Base-by-base conservation (phyloP, 108 stramenopile species). In the Pseudonitzschia multistriata region DNA sequence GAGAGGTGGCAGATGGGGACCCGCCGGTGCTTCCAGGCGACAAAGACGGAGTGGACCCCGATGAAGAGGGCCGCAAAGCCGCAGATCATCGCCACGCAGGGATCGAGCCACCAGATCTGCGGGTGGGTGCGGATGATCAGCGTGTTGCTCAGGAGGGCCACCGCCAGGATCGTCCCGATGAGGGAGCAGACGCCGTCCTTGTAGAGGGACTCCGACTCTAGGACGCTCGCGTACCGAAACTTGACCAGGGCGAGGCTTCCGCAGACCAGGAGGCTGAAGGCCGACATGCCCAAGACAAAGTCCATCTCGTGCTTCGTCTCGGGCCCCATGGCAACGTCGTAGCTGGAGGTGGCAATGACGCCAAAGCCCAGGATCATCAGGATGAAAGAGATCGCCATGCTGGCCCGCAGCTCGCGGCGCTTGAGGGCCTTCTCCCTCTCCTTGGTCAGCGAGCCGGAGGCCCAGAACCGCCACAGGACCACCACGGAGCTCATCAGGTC, bases 101-200 rank as follows among this genome's bases (percentile, higher is more conserved):
- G 88, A 63, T 92, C 91, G 35, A 92, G 63, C 82, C 86, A 93
- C 84, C 85, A 89, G 10, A 81, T 66, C 28, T 50, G 39, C 5
- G 82, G 82, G 11, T 52, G 13, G 8, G 78, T 40, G 21, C 85
- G 68, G 57, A 88, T 80, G 56, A 91, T 85, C 6, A 83, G 19
- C 13, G 88, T 86, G 17, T 83, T 92, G 30, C 82, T 52, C 50
- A 92, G 82, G 13, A 92, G 63, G 25, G 88, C 87, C 29, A 36
- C 77, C 13, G 85, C 76, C 19, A 92, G 68, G 29, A 85, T 57
- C 4, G 88, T 81, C 28, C 88, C 91, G 74, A 92, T 86, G 56
- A 89, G 62, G 27, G 85, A 86, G 66, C 91, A 92, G 33, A 89
- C 68, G 7, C 84, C 91, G 76, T 92, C 91, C 68, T 89, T 92